Evolutionary conservation across 805 yeast species (phyloP).

Genomic region (Babjeviella inositovora): DNA sequence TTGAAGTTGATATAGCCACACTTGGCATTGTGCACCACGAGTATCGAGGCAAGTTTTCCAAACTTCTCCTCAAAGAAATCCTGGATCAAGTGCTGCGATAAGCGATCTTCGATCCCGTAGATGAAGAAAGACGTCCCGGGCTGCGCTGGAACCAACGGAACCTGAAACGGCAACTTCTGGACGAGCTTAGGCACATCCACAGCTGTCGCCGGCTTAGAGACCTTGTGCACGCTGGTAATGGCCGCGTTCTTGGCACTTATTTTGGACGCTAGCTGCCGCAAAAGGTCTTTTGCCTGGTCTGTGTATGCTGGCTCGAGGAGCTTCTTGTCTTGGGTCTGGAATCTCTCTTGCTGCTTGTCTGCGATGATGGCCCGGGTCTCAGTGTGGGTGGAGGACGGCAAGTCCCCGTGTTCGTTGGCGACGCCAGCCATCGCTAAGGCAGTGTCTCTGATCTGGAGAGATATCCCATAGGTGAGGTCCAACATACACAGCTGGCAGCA

Average conservation of each 20-base stretch:
- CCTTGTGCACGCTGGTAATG: constrained; percentile 3
- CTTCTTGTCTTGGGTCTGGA: constrained; percentile 35
- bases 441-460: constrained; percentile 63
- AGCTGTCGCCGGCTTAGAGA: constrained; percentile 4
- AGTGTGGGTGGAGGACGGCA: constrained; percentile 7
- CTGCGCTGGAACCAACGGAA: constrained; percentile 21
- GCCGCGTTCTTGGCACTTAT: constrained; percentile 3
- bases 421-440: constrained; percentile 60
- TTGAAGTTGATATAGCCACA: constrained; percentile 50
- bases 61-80: constrained; percentile 23
- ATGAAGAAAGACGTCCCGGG: constrained; percentile 47
- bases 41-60: constrained; percentile 31
- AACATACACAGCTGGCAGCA: constrained; percentile 83
- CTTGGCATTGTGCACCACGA: constrained; percentile 37
- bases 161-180: constrained; percentile 53
- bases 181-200: constrained; percentile 35
- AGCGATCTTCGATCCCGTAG: constrained; percentile 53
- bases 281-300: constrained; percentile 7
- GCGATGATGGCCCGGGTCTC: constrained; percentile 22
- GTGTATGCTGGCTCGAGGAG: constrained; percentile 13
- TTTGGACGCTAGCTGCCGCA: constrained; percentile 4
- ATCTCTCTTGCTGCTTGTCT: constrained; percentile 34
- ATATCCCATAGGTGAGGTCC: constrained; percentile 72
- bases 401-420: constrained; percentile 11
- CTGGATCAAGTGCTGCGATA: constrained; percentile 47